These are phyloP conservation scores for Rosa multiflora DNA, from an alignment of 306 rosid genomes.

Conservation along the genomic window DNA sequence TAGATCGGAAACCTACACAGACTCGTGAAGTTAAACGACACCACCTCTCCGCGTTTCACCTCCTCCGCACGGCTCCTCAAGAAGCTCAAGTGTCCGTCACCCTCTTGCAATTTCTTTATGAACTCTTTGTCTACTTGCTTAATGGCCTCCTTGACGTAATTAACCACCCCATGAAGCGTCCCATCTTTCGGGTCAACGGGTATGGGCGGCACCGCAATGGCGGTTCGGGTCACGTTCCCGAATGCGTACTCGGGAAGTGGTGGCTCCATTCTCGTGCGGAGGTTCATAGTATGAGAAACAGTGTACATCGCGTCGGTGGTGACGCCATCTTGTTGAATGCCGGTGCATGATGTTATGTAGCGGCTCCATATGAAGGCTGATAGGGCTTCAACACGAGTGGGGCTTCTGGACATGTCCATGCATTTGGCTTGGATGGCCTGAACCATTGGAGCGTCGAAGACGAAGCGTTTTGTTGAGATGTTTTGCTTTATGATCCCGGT, in stretches of 20 bases:
- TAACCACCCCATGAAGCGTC: constrained; percentile 8
- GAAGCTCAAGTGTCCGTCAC: not conserved
- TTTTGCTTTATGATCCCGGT: constrained; percentile 11
- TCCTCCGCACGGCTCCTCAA: constrained; percentile 1
- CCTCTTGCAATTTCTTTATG: constrained; percentile 6
- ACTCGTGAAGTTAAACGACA: constrained; percentile 34
- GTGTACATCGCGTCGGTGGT: not conserved
- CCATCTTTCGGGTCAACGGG: not conserved
- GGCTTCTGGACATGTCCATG: constrained; percentile 7
- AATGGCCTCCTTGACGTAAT: constrained; percentile 20
- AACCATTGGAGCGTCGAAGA: constrained; percentile 18
- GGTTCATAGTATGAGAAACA: constrained; percentile 28
- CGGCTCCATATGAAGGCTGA: constrained; percentile 44
- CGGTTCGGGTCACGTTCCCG: constrained; percentile 24
- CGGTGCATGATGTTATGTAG: constrained; percentile 11
- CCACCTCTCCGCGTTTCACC: constrained; percentile 19
- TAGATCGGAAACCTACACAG: constrained; percentile 32
- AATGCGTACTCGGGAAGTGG: constrained; percentile 32
- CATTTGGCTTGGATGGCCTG: constrained; percentile 17
- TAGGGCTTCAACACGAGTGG: constrained; percentile 45
- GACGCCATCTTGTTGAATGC: constrained; percentile 11
- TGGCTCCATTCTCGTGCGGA: constrained; percentile 39
- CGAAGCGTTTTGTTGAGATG: constrained; percentile 24
- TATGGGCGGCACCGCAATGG: not conserved
- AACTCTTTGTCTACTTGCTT: constrained; percentile 11